Evolutionary conservation across 208 protist species (phyloP), one percentile per base, ranked within the genome.

Genomic region (Leishmania guyanensis): DNA sequence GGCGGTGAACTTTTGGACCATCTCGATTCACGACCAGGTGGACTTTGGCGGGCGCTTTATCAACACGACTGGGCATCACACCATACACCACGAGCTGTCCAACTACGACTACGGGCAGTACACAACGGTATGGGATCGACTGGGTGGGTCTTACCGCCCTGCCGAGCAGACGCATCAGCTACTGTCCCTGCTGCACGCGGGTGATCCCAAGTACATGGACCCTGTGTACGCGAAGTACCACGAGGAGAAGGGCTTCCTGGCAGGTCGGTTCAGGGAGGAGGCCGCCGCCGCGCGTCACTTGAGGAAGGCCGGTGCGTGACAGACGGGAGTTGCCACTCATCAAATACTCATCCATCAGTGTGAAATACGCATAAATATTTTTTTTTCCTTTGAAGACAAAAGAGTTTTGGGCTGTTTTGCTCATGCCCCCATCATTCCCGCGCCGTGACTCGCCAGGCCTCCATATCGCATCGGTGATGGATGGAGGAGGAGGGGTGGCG

Each of bases 31-130:
- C 87, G 97, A 97, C 73, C 94, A 96, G 85, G 92, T 97, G 62
- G 91, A 94, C 85, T 96, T 97, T 87, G 92, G 94, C 29, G 90
- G 90, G 8, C 84, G 90, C 83, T 90, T 94, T 78, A n/a, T 96
- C 46, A 91, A 94, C 85, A 93, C 90, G 1, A 94, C 93, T 36
- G 94, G 92, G 46, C 95, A 98, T 86, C 97, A 99, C 90, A 98
- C 94, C 9, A 94, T 98, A 71, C 97, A 99, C 86, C 97, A 98
- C 83, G 91, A 95, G 77, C 68, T 93, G 76, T 99, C 98, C 86
- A 95, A 94, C 86, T 98, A 95, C 90, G 97, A 98, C 90, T 98
- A 98, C 84, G 97, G 96, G 46, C 96, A 98, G 86, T 99, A 98
- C 92, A 95, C 94, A 65, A 98, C 97, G 17, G 50, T 98, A 56